Conservation (phyloP, 768 basidiomycete species). For the Cantharellus anzutake region DNA sequence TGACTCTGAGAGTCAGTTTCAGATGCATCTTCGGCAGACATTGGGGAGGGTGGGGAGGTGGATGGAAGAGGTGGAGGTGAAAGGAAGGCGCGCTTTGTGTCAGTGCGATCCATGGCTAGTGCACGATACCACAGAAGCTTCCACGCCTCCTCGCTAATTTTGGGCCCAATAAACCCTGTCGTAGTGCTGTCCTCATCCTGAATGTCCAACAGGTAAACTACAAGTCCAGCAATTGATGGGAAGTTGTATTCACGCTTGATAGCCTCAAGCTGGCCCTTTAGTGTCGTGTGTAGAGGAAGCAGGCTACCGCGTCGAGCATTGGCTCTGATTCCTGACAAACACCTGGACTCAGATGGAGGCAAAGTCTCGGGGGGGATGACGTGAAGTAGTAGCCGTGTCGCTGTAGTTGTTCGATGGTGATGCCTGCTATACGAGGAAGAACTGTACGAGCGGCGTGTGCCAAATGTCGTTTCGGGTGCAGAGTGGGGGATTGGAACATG, state of each 20-base stretch:
- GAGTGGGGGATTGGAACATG: conserved; percentile 41
- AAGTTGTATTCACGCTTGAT: conserved; percentile 90
- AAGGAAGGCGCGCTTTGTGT: neutral
- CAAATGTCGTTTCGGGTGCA: conserved; percentile 13
- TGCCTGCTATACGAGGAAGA: conserved; percentile 24
- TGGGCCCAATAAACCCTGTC: conserved; percentile 39
- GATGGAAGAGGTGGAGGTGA: neutral
- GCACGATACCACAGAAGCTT: conserved; percentile 47
- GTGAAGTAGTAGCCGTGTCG: conserved; percentile 53
- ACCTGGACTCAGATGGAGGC: conserved; percentile 31
- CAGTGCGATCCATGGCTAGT: neutral
- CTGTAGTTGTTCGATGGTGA: conserved; percentile 15
- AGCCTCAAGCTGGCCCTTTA: conserved; percentile 64
- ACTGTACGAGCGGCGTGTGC: conserved; percentile 12
- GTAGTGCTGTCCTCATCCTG: conserved; percentile 10
- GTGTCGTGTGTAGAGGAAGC: conserved; percentile 63
- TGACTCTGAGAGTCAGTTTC: neutral
- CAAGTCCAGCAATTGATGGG: conserved; percentile 65
- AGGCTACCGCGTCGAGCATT: conserved; percentile 74
- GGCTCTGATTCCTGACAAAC: conserved; percentile 44
- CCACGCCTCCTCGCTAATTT: conserved; percentile 79
- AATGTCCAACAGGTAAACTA: conserved; percentile 54
- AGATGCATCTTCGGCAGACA: neutral
- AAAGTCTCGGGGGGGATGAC: conserved; percentile 62
- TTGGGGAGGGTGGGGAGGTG: neutral